These are phyloP conservation scores for Acanthochlamys bracteata DNA, from an alignment of 106 monocot genomes.

Conservation along the genomic window DNA sequence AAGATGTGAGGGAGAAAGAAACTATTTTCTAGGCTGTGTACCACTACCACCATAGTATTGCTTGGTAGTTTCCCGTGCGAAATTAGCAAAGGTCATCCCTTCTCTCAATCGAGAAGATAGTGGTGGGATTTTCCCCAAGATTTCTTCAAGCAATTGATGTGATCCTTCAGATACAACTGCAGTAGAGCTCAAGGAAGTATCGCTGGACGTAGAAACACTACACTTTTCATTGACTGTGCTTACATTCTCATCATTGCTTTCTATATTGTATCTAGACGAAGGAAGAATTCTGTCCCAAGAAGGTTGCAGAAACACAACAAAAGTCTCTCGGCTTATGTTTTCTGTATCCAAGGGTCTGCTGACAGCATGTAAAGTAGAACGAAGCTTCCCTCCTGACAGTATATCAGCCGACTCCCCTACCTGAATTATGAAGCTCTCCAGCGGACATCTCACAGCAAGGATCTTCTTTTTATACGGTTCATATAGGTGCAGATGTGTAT, in stretches of 20 bases:
- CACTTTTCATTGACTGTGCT: not conserved
- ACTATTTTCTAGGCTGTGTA: conserved; percentile 38
- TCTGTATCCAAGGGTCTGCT: conserved; percentile 33
- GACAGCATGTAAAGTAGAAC: conserved; percentile 79
- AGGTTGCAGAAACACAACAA: conserved; percentile 95
- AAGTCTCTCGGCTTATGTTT: conserved; percentile 67
- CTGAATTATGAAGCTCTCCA: conserved; percentile 83
- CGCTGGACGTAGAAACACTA: not conserved
- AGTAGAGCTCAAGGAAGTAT: not conserved
- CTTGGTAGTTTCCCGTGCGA: conserved; percentile 82
- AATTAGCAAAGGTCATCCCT: conserved; percentile 98
- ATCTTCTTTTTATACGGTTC: conserved; percentile 41
- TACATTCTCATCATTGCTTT: conserved; percentile 8
- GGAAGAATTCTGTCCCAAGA: conserved; percentile 56
- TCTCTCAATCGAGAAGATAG: conserved; percentile 57
- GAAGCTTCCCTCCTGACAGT: conserved; percentile 61
- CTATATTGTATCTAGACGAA: conserved; percentile 14
- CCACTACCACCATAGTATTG: conserved; percentile 85
- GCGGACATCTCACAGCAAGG: conserved; percentile 39
- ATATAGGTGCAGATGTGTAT: conserved; percentile 70
- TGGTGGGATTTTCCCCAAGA: conserved; percentile 56
- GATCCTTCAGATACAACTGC: conserved; percentile 6
- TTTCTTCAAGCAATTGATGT: conserved; percentile 25
- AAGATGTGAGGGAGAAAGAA: not conserved
- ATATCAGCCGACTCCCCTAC: conserved; percentile 85